A percentile compares a stretch with the other conserved stretches of the same genome.
phyloP scores from a whole-genome alignment of 805 yeast species.

The Candida maesae region DNA sequence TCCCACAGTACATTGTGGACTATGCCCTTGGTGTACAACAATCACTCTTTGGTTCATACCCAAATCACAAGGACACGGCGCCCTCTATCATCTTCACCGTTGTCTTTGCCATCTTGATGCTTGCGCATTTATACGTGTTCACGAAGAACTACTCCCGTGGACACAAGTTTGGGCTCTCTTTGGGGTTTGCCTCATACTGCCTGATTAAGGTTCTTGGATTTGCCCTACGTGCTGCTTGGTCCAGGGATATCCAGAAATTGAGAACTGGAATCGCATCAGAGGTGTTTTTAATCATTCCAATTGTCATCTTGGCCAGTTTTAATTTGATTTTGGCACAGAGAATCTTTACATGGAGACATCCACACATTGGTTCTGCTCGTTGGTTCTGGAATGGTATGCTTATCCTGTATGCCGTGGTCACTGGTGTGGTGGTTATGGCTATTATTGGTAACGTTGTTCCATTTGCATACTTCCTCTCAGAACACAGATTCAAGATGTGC shows the following conservation, averaged over 20 bases:
- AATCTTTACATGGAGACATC: conserved; percentile 74
- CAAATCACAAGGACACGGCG: conserved; percentile 47
- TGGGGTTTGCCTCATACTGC: conserved; percentile 53
- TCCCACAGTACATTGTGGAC: conserved; percentile 39
- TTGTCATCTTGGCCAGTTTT: conserved; percentile 53
- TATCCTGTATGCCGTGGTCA: conserved; percentile 47
- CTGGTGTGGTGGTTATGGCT: conserved; percentile 62
- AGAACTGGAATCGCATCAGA: conserved; percentile 52
- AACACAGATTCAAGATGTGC: conserved; percentile 44
- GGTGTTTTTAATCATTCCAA: conserved; percentile 53
- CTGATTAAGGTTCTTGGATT: conserved; percentile 55
- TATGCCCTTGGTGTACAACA: conserved; percentile 40
- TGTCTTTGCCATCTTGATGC: conserved; percentile 43
- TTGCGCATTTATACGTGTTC: conserved; percentile 47
- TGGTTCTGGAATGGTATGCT: conserved; percentile 50
- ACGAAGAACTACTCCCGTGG: conserved; percentile 46
- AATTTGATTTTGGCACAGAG: conserved; percentile 69
- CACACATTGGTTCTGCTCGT: conserved; percentile 55
- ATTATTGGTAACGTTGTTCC: conserved; percentile 61
- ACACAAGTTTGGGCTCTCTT: conserved; percentile 54
- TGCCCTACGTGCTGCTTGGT: conserved; percentile 57
- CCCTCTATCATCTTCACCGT: conserved; percentile 59
- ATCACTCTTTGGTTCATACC: conserved; percentile 63
- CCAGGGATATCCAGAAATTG: conserved; percentile 42
- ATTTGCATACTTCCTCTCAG: conserved; percentile 49